Evolutionary conservation across 2,329 filamentous ascomycete species (phyloP).

Genomic region (Dactylonectria macrodidyma): DNA sequence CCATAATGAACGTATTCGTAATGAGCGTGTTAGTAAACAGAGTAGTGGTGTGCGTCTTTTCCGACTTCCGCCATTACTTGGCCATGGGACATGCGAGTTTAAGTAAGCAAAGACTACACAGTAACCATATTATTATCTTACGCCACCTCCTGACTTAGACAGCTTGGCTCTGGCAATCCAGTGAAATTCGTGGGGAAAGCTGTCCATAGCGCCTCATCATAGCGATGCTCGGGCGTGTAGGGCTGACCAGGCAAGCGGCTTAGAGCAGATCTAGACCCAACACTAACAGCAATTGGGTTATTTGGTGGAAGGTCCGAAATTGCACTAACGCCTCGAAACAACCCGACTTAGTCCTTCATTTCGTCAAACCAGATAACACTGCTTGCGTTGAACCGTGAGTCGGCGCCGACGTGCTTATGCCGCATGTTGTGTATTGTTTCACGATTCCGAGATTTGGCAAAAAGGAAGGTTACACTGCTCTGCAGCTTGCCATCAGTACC

Average conservation of each 20-base stretch:
- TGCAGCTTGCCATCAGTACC: neutral
- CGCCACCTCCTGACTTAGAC: neutral
- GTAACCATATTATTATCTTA: neutral
- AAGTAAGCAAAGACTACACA: neutral
- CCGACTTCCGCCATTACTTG: neutral
- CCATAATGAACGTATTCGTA: neutral
- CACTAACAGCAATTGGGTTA: neutral
- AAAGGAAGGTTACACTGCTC: neutral
- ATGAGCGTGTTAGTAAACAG: neutral
- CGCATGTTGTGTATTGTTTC: too few species aligned
- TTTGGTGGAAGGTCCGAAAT: neutral
- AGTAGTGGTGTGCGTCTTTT: neutral
- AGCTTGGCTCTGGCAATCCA: neutral
- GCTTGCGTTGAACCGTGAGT: neutral
- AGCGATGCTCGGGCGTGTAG: neutral
- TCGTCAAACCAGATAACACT: neutral
- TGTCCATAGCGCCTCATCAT: neutral
- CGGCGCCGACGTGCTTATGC: neutral
- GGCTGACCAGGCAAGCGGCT: neutral
- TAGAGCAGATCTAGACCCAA: neutral
- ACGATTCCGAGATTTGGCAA: neutral
- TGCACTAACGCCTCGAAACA: neutral
- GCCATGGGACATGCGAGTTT: neutral
- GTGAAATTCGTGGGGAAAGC: neutral
- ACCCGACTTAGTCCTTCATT: neutral